phyloP scores from a whole-genome alignment of 1,284 basidiomycete species.

The Polyporus tsugae region DNA sequence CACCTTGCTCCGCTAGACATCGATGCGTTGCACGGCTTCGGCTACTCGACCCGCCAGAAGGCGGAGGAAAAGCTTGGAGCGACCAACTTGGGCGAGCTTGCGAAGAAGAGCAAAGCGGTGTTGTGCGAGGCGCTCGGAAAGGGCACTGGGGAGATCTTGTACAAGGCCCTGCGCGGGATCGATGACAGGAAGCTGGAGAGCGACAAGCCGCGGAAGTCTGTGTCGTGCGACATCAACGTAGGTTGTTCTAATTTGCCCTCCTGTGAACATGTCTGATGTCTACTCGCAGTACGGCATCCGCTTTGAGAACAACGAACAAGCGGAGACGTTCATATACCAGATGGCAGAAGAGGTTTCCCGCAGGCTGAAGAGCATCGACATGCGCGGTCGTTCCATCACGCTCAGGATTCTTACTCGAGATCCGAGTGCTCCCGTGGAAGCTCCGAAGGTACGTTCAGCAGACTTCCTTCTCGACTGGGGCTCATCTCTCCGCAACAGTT shows the following conservation, averaged over 20 bases:
- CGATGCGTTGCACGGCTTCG: slow-evolving; percentile 90
- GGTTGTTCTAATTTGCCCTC: slow-evolving; percentile 42
- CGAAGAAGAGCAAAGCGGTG: slow-evolving; percentile 63
- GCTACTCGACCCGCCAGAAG: slow-evolving; percentile 76
- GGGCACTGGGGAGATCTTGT: slow-evolving; percentile 85
- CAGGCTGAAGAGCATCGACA: slow-evolving; percentile 71
- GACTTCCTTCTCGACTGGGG: slow-evolving; percentile 10
- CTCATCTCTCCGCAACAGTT: slow-evolving; percentile 60
- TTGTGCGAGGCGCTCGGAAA: slow-evolving; percentile 84
- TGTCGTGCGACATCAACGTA: slow-evolving; percentile 93
- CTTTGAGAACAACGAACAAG: slow-evolving; percentile 85
- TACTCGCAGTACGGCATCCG: slow-evolving; percentile 88
- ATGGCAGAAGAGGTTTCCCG: slow-evolving; percentile 82
- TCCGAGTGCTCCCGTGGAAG: slow-evolving; percentile 87
- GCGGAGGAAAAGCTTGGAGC: slow-evolving; percentile 80
- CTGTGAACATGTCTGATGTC: background rate
- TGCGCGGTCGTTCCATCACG: slow-evolving; percentile 78
- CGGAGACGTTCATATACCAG: slow-evolving; percentile 78
- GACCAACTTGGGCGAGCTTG: slow-evolving; percentile 75
- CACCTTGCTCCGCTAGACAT: slow-evolving; percentile 85
- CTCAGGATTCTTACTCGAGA: slow-evolving; percentile 92
- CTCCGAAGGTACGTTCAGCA: slow-evolving; percentile 79
- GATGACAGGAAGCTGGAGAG: slow-evolving; percentile 85
- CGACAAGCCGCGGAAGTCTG: slow-evolving; percentile 86
- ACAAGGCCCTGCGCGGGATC: slow-evolving; percentile 84